Conservation (phyloP, 2,329 filamentous ascomycete genomes). For the Karstenula rhodostoma region DNA sequence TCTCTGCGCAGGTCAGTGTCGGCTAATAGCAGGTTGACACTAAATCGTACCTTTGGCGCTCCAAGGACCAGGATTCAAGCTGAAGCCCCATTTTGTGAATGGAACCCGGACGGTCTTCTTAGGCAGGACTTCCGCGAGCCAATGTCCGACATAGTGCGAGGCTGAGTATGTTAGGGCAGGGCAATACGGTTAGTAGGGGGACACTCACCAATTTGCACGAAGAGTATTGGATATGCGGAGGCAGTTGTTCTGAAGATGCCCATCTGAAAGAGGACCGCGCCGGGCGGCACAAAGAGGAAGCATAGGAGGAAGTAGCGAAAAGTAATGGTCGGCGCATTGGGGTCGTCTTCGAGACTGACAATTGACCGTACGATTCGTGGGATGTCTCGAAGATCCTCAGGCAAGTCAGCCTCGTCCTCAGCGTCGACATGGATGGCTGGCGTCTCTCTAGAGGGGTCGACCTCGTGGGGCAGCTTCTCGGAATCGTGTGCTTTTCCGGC, state of each 20-base stretch:
- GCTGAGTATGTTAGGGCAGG: conserved; percentile 36
- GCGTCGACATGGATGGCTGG: conserved; percentile 24
- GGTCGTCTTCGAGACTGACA: conserved; percentile 66
- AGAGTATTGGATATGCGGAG: conserved; percentile 68
- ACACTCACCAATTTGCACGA: conserved; percentile 60
- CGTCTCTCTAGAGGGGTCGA: conserved; percentile 3
- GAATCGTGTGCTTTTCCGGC: conserved; percentile 12
- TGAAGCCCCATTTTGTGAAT: conserved; percentile 59
- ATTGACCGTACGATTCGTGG: conserved; percentile 64
- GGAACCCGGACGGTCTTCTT: conserved; percentile 58
- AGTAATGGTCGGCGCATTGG: conserved; percentile 63
- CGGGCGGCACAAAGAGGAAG: conserved; percentile 64
- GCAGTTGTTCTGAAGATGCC: conserved; percentile 65
- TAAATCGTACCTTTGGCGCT: conserved; percentile 57
- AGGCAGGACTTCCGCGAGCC: conserved; percentile 62
- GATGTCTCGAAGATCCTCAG: conserved; percentile 59
- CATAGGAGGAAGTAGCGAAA: conserved; percentile 67
- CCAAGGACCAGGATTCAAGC: conserved; percentile 65
- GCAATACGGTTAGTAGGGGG: too few species aligned
- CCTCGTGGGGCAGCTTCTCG: conserved; percentile 14
- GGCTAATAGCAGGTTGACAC: neutral
- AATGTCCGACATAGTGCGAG: conserved; percentile 63
- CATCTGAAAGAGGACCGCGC: conserved; percentile 66
- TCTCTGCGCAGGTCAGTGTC: conserved; percentile 42
- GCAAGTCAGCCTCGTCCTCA: conserved; percentile 37